Percentiles rank a stretch among this genome's conserved stretches.
Conservation (phyloP, 768 basidiomycete species). For the Filobasidium floriforme region DNA sequence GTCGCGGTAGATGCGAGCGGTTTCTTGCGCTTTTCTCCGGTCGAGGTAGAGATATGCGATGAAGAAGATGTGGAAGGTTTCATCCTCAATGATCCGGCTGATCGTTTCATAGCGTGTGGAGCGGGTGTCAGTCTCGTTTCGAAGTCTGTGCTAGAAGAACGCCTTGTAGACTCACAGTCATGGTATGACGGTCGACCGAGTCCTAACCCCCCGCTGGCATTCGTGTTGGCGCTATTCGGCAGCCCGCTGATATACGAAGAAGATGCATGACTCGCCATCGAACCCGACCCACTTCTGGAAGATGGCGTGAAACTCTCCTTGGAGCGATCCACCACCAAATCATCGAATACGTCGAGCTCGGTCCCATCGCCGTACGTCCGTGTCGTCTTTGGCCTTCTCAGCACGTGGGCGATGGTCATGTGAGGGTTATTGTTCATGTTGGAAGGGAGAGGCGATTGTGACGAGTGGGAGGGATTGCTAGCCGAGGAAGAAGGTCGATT, state of each 20-base stretch:
- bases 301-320: conserved; percentile 7
- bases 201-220: neutral
- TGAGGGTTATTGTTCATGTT: neutral
- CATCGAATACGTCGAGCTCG: conserved; percentile 79
- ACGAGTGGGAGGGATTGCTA: neutral
- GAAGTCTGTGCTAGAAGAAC: neutral
- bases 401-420: conserved; percentile 14
- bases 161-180: neutral
- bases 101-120: neutral
- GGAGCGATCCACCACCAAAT: conserved; percentile 41
- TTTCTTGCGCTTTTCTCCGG: conserved; percentile 23
- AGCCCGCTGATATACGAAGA: neutral
- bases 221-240: neutral
- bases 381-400: conserved; percentile 25
- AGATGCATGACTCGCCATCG: neutral
- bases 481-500: conserved; percentile 34
- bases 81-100: neutral
- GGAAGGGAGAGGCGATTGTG: neutral
- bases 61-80: too few relatives aligned
- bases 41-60: neutral
- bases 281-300: neutral
- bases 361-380: conserved; percentile 55
- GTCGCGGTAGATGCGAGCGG: neutral
- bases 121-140: neutral
- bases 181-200: conserved; percentile 1